phyloP scores from a whole-genome alignment of 352 stramenopile genomes.

The Phytophthora ramorum region DNA sequence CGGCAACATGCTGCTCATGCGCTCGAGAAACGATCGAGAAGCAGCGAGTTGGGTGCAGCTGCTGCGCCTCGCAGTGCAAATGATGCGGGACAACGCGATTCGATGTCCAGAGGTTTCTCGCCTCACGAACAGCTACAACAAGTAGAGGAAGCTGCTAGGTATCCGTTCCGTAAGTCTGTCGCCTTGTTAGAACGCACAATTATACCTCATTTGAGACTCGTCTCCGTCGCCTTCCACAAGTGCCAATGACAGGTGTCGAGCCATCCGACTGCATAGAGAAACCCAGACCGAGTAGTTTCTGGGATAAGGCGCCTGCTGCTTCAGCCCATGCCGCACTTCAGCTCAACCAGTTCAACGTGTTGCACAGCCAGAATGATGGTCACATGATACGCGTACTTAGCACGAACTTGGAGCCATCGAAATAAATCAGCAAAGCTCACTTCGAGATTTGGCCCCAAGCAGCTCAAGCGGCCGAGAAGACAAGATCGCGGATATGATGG shows the following conservation, averaged over 20 bases:
- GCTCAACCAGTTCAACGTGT: background rate
- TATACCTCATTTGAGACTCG: background rate
- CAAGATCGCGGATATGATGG: conserved; percentile 44
- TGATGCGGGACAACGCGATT: conserved; percentile 23
- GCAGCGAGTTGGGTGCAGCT: conserved; percentile 70
- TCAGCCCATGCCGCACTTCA: background rate
- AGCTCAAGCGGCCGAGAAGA: conserved; percentile 12
- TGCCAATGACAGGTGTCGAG: background rate
- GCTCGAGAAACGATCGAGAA: conserved; percentile 57
- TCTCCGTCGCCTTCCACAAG: background rate
- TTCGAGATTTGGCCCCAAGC: conserved; percentile 15
- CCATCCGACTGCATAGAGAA: conserved; percentile 7
- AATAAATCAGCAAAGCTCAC: conserved; percentile 15
- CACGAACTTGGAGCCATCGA: conserved; percentile 3
- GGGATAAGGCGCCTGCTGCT: background rate
- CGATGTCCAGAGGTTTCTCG: conserved; percentile 23
- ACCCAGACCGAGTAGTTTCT: background rate
- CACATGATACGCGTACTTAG: conserved; percentile 14
- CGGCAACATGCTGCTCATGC: conserved; percentile 55
- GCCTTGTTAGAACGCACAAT: background rate
- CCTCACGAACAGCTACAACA: conserved; percentile 29
- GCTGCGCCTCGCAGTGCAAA: conserved; percentile 57
- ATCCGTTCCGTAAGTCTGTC: conserved; percentile 13
- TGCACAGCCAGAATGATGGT: background rate
- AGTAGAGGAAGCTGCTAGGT: background rate